Evolutionary conservation across 2,329 filamentous ascomycete genomes (phyloP).

Genomic region (Paracoccidioides brasiliensis): DNA sequence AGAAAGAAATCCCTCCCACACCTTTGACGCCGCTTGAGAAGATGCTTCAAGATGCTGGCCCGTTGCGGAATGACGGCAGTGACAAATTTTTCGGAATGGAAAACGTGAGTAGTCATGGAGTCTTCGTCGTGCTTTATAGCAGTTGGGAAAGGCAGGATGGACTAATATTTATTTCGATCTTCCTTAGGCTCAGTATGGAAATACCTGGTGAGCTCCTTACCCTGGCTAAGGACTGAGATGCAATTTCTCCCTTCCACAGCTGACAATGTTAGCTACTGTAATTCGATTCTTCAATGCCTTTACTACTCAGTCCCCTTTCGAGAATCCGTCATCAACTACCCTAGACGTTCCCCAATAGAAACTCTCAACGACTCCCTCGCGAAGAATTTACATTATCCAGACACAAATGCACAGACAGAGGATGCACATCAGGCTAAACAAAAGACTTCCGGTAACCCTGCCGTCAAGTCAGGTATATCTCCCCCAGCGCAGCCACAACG

Average conservation of each 20-base stretch:
- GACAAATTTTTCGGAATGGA: constrained; percentile 98
- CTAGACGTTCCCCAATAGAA: constrained; percentile 56
- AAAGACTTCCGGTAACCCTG: constrained; percentile 24
- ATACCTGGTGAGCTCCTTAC: constrained; percentile 63
- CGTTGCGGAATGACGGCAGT: constrained; percentile 72
- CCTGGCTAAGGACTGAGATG: constrained; percentile 5
- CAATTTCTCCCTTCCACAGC: background rate
- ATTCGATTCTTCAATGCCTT: constrained; percentile 93
- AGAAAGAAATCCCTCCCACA: constrained; percentile 47
- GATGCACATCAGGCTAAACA: constrained; percentile 35
- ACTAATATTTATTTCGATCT: constrained; percentile 17
- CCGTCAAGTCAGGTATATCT: constrained; percentile 2
- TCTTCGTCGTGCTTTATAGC: background rate
- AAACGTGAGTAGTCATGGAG: constrained; percentile 54
- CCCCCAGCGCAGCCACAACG: constrained; percentile 41
- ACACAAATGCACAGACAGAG: constrained; percentile 43
- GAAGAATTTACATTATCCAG: constrained; percentile 43
- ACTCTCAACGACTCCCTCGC: constrained; percentile 47
- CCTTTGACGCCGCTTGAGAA: constrained; percentile 51
- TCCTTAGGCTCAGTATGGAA: constrained; percentile 61
- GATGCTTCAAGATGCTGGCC: constrained; percentile 69
- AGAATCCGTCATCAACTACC: constrained; percentile 86
- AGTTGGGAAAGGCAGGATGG: background rate
- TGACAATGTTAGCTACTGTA: constrained; percentile 63
- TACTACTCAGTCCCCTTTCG: constrained; percentile 93